phyloP scores from a whole-genome alignment of 805 yeast species.

The Candida orba region DNA sequence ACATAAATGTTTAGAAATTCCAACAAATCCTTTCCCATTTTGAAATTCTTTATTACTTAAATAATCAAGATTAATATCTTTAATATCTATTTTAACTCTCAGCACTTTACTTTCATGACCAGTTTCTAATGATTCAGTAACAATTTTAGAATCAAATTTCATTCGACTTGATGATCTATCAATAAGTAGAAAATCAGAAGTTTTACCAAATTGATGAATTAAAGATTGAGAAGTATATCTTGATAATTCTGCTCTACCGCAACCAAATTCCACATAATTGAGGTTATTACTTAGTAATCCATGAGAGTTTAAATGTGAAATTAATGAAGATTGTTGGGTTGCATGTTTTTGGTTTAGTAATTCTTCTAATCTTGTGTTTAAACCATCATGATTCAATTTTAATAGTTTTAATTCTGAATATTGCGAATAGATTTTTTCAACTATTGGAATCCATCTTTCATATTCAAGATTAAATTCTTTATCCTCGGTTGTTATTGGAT shows the following conservation, averaged over 20 bases:
- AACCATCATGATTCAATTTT: constrained; percentile 22
- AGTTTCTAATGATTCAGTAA: constrained; percentile 38
- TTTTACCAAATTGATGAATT: constrained; percentile 13
- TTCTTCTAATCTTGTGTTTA: constrained; percentile 25
- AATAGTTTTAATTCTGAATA: constrained; percentile 25
- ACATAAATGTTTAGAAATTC: constrained; percentile 82
- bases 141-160: constrained; percentile 69
- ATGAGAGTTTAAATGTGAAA: constrained; percentile 50
- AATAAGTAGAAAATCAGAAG: constrained; percentile 45
- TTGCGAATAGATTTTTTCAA: constrained; percentile 31
- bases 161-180: constrained; percentile 74
- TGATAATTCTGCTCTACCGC: constrained; percentile 83
- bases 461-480: constrained; percentile 15
- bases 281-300: constrained; percentile 30
- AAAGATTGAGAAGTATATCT: constrained; percentile 44
- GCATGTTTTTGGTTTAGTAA: constrained; percentile 67
- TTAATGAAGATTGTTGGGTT: constrained; percentile 72
- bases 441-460: constrained; percentile 25
- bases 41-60: constrained; percentile 29
- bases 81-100: constrained; percentile 69
- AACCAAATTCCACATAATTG: constrained; percentile 73
- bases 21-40: constrained; percentile 32
- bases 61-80: constrained; percentile 53
- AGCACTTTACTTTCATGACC: constrained; percentile 26
- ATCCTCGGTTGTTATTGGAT: neutral